These are phyloP conservation scores for Aspergillus carbonarius DNA, from an alignment of 2,329 filamentous ascomycete species.

Conservation along the genomic window DNA sequence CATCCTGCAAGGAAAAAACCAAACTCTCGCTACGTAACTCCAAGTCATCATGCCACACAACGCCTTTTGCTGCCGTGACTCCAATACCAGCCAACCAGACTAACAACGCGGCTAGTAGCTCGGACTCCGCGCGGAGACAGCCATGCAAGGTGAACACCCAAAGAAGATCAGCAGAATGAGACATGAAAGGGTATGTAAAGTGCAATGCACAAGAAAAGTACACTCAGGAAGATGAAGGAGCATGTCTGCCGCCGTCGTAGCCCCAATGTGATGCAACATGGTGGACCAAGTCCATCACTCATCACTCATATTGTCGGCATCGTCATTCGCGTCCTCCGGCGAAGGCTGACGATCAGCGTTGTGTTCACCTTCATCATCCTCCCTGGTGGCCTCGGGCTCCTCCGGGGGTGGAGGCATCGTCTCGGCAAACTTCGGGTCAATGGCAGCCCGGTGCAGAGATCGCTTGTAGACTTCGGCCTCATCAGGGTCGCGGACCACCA, in stretches of 20 bases:
- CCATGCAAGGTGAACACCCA: neutral
- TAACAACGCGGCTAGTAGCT: neutral
- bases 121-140: neutral
- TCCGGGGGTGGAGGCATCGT: slow-evolving; percentile 35
- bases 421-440: slow-evolving; percentile 46
- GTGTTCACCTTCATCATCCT: slow-evolving; percentile 13
- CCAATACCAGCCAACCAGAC: slow-evolving; percentile 6
- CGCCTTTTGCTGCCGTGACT: slow-evolving; percentile 19
- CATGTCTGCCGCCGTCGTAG: neutral
- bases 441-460: slow-evolving; percentile 43
- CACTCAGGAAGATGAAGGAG: neutral
- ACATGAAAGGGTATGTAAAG: slow-evolving; percentile 5
- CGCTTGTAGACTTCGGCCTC: slow-evolving; percentile 52
- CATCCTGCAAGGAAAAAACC: neutral
- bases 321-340: slow-evolving; percentile 10
- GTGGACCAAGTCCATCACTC: slow-evolving; percentile 11
- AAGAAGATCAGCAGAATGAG: neutral
- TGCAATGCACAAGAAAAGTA: slow-evolving; percentile 1
- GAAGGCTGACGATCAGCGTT: slow-evolving; percentile 8
- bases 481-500: slow-evolving; percentile 52
- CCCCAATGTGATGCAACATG: neutral
- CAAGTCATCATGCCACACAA: slow-evolving; percentile 20
- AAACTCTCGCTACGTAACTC: slow-evolving; percentile 20
- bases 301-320: slow-evolving; percentile 23
- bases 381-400: slow-evolving; percentile 10